A percentile compares a stretch with the other conserved stretches of the same genome.
These are phyloP conservation scores for Trichoderma gamsii DNA, from an alignment of 495 filamentous ascomycete genomes.

Conservation along the genomic window DNA sequence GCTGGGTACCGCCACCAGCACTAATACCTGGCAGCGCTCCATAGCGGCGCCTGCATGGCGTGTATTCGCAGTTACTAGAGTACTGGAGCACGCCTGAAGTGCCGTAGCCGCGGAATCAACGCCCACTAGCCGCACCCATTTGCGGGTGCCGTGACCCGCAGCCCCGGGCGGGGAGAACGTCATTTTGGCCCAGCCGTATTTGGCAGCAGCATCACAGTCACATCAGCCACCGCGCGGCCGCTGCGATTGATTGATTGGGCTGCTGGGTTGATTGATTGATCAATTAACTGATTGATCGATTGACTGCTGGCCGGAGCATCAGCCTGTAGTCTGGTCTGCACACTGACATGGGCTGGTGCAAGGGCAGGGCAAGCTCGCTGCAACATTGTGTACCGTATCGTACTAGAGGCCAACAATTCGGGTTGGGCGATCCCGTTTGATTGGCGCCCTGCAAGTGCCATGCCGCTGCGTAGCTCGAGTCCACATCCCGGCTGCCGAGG, in stretches of 20 bases:
- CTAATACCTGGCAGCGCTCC: not conserved
- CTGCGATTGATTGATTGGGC: not conserved
- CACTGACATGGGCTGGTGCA: not conserved
- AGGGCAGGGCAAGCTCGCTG: not conserved
- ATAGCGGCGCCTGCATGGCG: not conserved
- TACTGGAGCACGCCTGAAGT: not conserved
- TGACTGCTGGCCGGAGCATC: too few relatives aligned
- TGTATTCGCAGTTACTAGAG: not conserved
- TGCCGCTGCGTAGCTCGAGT: not conserved
- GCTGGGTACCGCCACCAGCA: not conserved
- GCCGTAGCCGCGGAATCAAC: conserved; percentile 6
- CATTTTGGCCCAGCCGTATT: conserved; percentile 1
- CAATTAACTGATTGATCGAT: not conserved
- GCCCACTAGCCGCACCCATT: conserved; percentile 1
- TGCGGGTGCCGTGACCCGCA: conserved; percentile 7
- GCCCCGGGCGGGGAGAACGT: conserved; percentile 7
- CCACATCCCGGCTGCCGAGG: conserved; percentile 5
- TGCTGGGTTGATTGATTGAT: not conserved
- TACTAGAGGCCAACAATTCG: conserved; percentile 5
- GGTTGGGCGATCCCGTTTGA: conserved; percentile 11
- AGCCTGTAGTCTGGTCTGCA: too few relatives aligned
- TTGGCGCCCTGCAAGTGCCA: conserved; percentile 12
- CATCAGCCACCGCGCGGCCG: not conserved
- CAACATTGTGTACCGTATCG: not conserved
- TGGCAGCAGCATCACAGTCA: not conserved